phyloP scores from a whole-genome alignment of 768 basidiomycete species.

The Naganishia kalamii region DNA sequence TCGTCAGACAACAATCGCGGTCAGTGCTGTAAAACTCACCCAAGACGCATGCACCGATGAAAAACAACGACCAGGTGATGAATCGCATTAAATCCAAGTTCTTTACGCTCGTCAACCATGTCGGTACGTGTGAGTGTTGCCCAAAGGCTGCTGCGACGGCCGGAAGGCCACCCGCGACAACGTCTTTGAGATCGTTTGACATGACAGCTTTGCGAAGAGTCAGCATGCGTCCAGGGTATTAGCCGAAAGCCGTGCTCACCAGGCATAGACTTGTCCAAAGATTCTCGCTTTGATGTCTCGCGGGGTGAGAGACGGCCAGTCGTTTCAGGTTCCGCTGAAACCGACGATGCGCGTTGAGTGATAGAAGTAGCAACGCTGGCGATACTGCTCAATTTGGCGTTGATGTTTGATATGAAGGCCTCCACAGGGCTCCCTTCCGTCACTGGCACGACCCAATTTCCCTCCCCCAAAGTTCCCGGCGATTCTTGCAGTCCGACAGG shows the following conservation, averaged over 20 bases:
- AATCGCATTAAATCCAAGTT: conserved; percentile 29
- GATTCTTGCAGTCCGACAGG: background rate
- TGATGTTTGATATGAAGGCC: conserved; percentile 11
- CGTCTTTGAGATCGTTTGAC: conserved; percentile 4
- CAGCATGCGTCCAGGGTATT: background rate
- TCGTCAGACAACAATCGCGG: background rate
- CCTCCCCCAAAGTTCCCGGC: background rate
- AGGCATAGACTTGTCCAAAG: conserved; percentile 8
- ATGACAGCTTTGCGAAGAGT: background rate
- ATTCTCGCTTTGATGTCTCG: background rate
- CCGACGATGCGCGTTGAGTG: background rate
- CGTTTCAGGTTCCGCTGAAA: background rate
- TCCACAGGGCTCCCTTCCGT: conserved; percentile 7
- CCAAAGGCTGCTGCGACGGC: conserved; percentile 7
- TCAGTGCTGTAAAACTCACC: conserved; percentile 28
- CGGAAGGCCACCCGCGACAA: conserved; percentile 8
- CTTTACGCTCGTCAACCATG: background rate
- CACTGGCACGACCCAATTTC: background rate
- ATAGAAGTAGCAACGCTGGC: conserved; percentile 6
- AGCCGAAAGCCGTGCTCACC: background rate
- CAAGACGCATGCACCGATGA: conserved; percentile 29
- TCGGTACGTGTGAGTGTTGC: background rate
- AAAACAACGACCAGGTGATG: conserved; percentile 37
- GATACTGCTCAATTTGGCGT: conserved; percentile 14
- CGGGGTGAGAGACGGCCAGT: background rate